Evolutionary conservation across 2,329 filamentous ascomycete species (phyloP).

Genomic region (Neopestalotiopsis sp.): DNA sequence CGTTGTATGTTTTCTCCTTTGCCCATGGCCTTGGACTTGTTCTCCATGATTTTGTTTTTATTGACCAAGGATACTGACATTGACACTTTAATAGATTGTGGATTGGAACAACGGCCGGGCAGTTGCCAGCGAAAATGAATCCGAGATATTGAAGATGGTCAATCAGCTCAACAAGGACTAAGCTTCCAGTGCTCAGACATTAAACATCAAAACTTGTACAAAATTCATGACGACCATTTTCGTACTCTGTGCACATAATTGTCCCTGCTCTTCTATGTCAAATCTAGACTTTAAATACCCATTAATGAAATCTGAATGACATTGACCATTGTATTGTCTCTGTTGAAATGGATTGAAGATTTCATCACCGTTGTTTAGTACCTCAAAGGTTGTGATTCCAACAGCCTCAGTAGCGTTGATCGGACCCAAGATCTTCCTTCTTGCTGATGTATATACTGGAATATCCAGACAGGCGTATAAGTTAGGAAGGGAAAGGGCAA

Average conservation of each 20-base stretch:
- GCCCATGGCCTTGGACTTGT: neutral
- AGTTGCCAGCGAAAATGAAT: slow-evolving; percentile 78
- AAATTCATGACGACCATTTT: neutral
- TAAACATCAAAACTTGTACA: neutral
- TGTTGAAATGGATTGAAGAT: no score
- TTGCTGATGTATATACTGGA: no score
- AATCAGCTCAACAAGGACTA: slow-evolving; percentile 52
- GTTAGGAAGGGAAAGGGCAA: no score
- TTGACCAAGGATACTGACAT: slow-evolving; percentile 28
- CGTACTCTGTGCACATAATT: neutral
- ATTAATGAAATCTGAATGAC: neutral
- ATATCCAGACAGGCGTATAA: no score
- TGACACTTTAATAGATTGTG: slow-evolving; percentile 58
- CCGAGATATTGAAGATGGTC: slow-evolving; percentile 85
- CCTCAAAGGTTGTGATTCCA: no score
- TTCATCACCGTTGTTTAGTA: no score
- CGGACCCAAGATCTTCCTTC: no score
- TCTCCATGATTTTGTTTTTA: slow-evolving; percentile 7
- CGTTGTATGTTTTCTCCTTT: slow-evolving; percentile 61
- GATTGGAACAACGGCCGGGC: slow-evolving; percentile 94
- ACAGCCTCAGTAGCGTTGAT: no score
- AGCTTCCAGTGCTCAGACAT: neutral
- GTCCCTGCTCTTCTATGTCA: neutral
- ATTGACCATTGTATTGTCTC: neutral
- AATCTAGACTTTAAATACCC: neutral